phyloP scores from a whole-genome alignment of 805 yeast species.

The Hanseniaspora lindneri region DNA sequence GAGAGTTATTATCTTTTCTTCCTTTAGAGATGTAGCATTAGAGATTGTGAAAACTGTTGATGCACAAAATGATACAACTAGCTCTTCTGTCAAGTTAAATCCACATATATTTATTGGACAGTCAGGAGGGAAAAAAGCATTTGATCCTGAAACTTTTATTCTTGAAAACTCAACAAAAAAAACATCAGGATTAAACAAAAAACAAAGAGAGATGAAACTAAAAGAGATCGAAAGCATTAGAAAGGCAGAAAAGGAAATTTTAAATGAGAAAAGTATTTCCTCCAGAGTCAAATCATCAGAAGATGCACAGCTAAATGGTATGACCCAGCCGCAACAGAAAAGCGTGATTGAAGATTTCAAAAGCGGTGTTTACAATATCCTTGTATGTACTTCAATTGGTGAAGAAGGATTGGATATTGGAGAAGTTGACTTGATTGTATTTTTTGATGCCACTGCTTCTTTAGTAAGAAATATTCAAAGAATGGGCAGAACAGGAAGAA shows the following conservation, averaged over 20 bases:
- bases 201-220: slow-evolving; percentile 27
- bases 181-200: slow-evolving; percentile 31
- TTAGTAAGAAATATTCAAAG: slow-evolving; percentile 90
- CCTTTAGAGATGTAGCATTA: slow-evolving; percentile 76
- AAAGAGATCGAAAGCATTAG: slow-evolving; percentile 26
- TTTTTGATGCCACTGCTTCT: slow-evolving; percentile 85
- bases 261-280: slow-evolving; percentile 36
- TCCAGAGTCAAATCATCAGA: slow-evolving; percentile 41
- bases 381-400: slow-evolving; percentile 94
- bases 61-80: slow-evolving; percentile 22
- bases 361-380: slow-evolving; percentile 56
- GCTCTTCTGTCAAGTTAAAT: slow-evolving; percentile 28
- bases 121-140: slow-evolving; percentile 57
- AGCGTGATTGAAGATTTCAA: slow-evolving; percentile 65
- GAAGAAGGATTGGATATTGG: slow-evolving; percentile 98
- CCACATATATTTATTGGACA: slow-evolving; percentile 94
- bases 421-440: slow-evolving; percentile 86
- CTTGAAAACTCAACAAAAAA: slow-evolving; percentile 34
- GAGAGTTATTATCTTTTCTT: slow-evolving; percentile 77
- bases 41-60: slow-evolving; percentile 67
- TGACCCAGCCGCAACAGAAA: slow-evolving; percentile 83
- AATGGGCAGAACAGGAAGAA: slow-evolving; percentile 97
- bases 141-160: slow-evolving; percentile 44
- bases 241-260: slow-evolving; percentile 28
- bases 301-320: slow-evolving; percentile 66